Evolutionary conservation across 2,329 filamentous ascomycete genomes (phyloP).

Genomic region (Fusarium dimerum): DNA sequence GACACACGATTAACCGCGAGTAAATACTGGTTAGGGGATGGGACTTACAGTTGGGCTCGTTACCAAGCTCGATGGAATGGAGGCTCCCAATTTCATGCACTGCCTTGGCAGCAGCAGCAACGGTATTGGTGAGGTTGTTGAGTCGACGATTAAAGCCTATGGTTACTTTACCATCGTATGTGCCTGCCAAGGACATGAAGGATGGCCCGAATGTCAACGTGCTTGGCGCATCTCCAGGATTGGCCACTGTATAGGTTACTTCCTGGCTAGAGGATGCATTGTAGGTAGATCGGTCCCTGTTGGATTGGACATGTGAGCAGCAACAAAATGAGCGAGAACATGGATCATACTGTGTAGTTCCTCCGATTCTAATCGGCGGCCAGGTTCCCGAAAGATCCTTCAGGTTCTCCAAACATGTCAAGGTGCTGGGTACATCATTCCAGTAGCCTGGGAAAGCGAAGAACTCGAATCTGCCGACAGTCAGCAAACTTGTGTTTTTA

Average conservation of each 20-base stretch:
- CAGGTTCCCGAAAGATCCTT: conserved; percentile 49
- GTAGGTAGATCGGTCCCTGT: conserved; percentile 50
- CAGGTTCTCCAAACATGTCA: conserved; percentile 53
- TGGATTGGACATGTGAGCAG: neutral
- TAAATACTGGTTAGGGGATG: neutral
- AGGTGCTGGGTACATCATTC: conserved; percentile 50
- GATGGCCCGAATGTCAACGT: conserved; percentile 42
- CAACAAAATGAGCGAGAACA: neutral
- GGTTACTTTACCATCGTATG: conserved; percentile 51
- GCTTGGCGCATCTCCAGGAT: conserved; percentile 47
- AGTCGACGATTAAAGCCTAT: conserved; percentile 56
- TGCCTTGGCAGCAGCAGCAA: conserved; percentile 50
- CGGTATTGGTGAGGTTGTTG: conserved; percentile 54
- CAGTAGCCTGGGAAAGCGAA: conserved; percentile 58
- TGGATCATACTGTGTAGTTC: conserved; percentile 50
- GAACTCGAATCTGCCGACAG: conserved; percentile 49
- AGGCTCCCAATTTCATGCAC: conserved; percentile 48
- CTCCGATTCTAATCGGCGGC: conserved; percentile 59
- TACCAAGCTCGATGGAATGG: conserved; percentile 56
- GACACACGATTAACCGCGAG: neutral
- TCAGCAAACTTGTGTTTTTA: neutral
- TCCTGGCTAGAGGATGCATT: conserved; percentile 45
- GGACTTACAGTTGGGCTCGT: conserved; percentile 55
- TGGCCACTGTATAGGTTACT: conserved; percentile 52
- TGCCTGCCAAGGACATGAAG: conserved; percentile 51